phyloP scores from a whole-genome alignment of 2,329 filamentous ascomycete genomes.

The Macrophomina phaseolina region DNA sequence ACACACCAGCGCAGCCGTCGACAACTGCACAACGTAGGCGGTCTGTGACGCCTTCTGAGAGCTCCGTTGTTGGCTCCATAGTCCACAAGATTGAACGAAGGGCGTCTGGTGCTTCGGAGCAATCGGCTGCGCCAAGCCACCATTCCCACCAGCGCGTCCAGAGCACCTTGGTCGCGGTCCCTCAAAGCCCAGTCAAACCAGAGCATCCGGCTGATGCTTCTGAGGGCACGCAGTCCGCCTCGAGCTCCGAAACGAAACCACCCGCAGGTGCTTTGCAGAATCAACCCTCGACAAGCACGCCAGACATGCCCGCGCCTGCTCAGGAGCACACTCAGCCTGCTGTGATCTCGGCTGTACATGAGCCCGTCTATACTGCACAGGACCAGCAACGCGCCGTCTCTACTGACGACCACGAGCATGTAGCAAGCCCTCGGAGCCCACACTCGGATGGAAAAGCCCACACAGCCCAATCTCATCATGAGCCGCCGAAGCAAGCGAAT shows the following conservation, averaged over 20 bases:
- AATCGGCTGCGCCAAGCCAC: not conserved
- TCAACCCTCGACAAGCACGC: no score
- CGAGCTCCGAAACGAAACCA: not conserved
- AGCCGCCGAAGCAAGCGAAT: not conserved
- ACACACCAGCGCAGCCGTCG: not conserved
- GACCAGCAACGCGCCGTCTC: not conserved
- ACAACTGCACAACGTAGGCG: not conserved
- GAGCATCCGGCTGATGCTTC: not conserved
- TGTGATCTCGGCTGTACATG: not conserved
- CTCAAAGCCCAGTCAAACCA: not conserved
- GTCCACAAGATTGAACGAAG: slow-evolving; percentile 1
- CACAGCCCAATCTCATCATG: slow-evolving; percentile 27
- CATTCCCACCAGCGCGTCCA: not conserved
- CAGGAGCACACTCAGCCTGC: not conserved
- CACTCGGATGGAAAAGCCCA: slow-evolving; percentile 17
- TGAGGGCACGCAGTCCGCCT: not conserved
- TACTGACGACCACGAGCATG: not conserved
- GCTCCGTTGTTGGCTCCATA: not conserved
- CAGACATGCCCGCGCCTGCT: not conserved
- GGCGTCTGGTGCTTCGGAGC: slow-evolving; percentile 3
- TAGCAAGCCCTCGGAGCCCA: not conserved
- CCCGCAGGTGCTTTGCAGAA: no score
- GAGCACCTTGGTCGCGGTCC: not conserved
- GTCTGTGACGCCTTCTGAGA: not conserved
- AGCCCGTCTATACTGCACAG: not conserved